Percentiles rank a stretch among this genome's conserved stretches.
Evolutionary conservation across 2,329 filamentous ascomycete species (phyloP).

Genomic region (Mycosphaerelloides madeirae): DNA sequence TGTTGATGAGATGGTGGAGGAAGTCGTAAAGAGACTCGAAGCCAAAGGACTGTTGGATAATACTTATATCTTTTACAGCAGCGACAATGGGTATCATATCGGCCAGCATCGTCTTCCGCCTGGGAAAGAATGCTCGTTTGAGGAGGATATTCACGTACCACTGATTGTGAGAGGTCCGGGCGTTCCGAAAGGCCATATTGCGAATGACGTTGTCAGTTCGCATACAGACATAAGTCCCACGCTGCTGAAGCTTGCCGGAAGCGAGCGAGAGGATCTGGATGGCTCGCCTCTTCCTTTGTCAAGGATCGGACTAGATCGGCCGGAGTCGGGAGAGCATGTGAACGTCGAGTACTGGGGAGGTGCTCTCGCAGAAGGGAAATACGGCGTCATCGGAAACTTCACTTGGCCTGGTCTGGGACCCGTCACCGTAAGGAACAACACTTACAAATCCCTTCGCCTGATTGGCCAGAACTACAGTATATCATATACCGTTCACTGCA

Average conservation of each 20-base stretch:
- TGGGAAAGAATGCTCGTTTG: conserved; percentile 36
- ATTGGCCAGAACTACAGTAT: conserved; percentile 48
- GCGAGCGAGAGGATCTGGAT: conserved; percentile 32
- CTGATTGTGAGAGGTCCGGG: conserved; percentile 36
- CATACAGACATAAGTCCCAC: conserved; percentile 39
- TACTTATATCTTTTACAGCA: conserved; percentile 40
- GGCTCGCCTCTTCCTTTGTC: conserved; percentile 33
- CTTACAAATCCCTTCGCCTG: conserved; percentile 30
- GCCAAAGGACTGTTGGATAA: conserved; percentile 43
- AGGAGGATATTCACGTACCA: conserved; percentile 38
- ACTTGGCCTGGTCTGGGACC: conserved; percentile 7
- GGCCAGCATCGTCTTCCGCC: conserved; percentile 36
- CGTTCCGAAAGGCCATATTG: conserved; percentile 25
- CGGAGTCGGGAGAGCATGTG: conserved; percentile 32
- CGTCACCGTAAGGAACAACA: conserved; percentile 23
- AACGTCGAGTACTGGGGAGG: conserved; percentile 39
- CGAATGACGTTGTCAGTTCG: conserved; percentile 30
- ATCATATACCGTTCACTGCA: conserved; percentile 67
- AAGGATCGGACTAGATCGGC: conserved; percentile 10
- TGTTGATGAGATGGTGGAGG: conserved; percentile 53
- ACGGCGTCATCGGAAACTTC: conserved; percentile 21
- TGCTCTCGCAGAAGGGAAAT: conserved; percentile 26
- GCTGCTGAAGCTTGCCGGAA: conserved; percentile 32
- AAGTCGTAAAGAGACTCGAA: conserved; percentile 42
- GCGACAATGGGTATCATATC: conserved; percentile 39